Evolutionary conservation across 805 yeast genomes (phyloP), one percentile per base, ranked within the genome.

Genomic region (Scheffersomyces ergatensis): DNA sequence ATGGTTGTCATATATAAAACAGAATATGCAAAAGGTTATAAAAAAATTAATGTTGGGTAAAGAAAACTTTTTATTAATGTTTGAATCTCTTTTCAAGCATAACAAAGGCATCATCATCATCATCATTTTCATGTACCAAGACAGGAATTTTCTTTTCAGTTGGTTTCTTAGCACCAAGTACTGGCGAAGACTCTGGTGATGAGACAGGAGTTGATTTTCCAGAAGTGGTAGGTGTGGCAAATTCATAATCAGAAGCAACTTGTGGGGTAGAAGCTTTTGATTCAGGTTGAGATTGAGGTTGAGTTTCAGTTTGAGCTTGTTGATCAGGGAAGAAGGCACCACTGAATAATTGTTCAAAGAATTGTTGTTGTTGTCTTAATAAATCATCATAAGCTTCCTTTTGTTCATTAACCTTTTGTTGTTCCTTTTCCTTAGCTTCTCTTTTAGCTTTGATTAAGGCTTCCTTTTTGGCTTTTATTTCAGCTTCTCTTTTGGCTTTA

Each of bases 51-150:
- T n/a, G n/a, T n/a, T n/a, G n/a, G n/a, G n/a, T n/a, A n/a, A n/a
- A n/a, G n/a, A n/a, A n/a, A n/a, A n/a, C n/a, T n/a, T n/a, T 23
- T 23, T 11, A 26, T 43, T 43, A 47, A 36, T 55, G 55, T 17
- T 63, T 66, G 40, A 65, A 64, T 45, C 59, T 67, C 50, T 67
- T 69, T 39, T 67, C 62, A 42, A 67, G 59, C 58, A 65, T 53
- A 9, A 68, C 68, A 47, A 63, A 67, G 34, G 60, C 67, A 49
- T 62, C 67, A 40, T 62, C 67, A 45, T 60, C 65, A 32, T 60
- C 65, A 43, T 57, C 65, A 40, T 60, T n/a, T n/a, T n/a, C n/a
- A n/a, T n/a, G n/a, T n/a, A n/a, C n/a, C n/a, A n/a, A 43, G 21
- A 39, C n/a, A n/a, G n/a, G n/a, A n/a, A n/a, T n/a, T n/a, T n/a